These are phyloP conservation scores for Ambispora gerdemannii DNA, from an alignment of 192 early-diverging fungal species.

Conservation along the genomic window DNA sequence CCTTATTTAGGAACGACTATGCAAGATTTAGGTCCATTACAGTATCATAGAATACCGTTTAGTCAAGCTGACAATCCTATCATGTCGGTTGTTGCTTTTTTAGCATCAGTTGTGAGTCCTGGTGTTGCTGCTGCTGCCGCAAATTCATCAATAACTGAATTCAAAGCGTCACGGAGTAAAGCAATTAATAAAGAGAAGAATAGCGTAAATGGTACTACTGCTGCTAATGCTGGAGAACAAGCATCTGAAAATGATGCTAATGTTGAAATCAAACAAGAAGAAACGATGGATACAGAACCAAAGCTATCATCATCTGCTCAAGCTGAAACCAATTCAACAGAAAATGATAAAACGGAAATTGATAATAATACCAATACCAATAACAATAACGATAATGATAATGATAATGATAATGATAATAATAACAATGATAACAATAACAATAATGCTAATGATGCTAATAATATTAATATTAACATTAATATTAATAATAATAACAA, in stretches of 20 bases:
- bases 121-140: conserved; percentile 85
- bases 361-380: too few relatives aligned
- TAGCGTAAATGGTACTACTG: conserved; percentile 6
- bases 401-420: too few relatives aligned
- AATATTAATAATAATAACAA: too few relatives aligned
- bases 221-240: conserved; percentile 7
- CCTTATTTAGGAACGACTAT: conserved; percentile 53
- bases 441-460: too few relatives aligned
- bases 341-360: too few relatives aligned
- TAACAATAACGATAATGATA: too few relatives aligned
- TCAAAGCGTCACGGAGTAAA: conserved; percentile 42
- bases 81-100: conserved; percentile 85
- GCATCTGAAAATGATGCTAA: neutral
- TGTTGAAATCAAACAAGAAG: conserved; percentile 24
- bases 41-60: conserved; percentile 73
- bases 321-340: conserved; percentile 35
- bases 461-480: too few relatives aligned
- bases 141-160: conserved; percentile 73
- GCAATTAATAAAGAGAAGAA: conserved; percentile 27
- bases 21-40: conserved; percentile 57
- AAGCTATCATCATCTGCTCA: neutral
- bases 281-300: conserved; percentile 38
- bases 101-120: conserved; percentile 83
- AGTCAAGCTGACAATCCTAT: conserved; percentile 83
- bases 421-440: too few relatives aligned